These are phyloP conservation scores for Panicum virgatum DNA, from an alignment of 202 grass and related monocot genomes.

Conservation along the genomic window DNA sequence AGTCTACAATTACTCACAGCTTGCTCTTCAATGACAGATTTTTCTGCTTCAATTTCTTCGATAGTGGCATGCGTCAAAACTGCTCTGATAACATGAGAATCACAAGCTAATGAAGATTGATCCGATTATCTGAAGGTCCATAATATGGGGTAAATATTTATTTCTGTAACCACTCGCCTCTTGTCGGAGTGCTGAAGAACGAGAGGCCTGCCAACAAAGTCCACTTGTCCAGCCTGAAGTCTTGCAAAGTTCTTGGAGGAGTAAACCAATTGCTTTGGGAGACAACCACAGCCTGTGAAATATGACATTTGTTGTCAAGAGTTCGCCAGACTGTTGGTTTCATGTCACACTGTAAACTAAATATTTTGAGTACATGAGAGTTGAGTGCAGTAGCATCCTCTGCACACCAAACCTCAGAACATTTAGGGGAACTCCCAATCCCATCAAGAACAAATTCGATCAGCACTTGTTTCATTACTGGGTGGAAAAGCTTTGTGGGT, in stretches of 20 bases:
- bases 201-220: constrained; percentile 49
- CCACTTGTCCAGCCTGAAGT: constrained; percentile 35
- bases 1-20: constrained; percentile 51
- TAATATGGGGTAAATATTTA: neutral
- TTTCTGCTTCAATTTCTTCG: constrained; percentile 95
- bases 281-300: constrained; percentile 45
- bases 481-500: neutral
- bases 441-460: neutral
- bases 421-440: neutral
- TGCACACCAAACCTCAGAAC: neutral
- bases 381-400: neutral
- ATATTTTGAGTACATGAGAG: neutral
- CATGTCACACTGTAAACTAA: neutral
- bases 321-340: neutral
- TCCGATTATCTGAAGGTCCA: constrained; percentile 19
- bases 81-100: constrained; percentile 67
- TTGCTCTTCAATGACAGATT: constrained; percentile 77
- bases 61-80: constrained; percentile 86
- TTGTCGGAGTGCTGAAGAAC: constrained; percentile 38
- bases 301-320: constrained; percentile 2
- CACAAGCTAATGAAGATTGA: constrained; percentile 37
- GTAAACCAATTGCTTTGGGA: constrained; percentile 32
- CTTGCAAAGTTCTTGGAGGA: constrained; percentile 43
- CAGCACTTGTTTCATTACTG: neutral
- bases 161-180: constrained; percentile 58